Percentiles rank a stretch among this genome's conserved stretches.
Conservation (phyloP, 345 rosid species). For the Gynandropsis gynandra region DNA sequence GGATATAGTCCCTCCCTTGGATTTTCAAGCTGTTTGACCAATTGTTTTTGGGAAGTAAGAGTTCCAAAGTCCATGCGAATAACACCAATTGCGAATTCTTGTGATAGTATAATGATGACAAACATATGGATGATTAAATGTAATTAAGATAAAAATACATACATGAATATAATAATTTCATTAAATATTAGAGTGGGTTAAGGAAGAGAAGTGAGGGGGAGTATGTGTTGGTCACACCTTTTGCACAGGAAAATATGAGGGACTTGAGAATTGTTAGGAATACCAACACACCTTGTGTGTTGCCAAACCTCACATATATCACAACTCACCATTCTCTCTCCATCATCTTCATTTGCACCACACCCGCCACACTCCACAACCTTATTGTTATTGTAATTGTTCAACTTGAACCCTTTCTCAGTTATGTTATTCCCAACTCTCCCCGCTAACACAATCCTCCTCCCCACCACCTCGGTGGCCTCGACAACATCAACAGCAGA, state of each 20-base stretch:
- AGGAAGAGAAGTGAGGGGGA: constrained; percentile 48
- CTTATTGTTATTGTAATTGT: constrained; percentile 21
- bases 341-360: constrained; percentile 74
- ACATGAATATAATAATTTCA: too few relatives aligned
- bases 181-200: too few relatives aligned
- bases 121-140: too few relatives aligned
- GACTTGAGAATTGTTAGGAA: constrained; percentile 55
- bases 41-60: too few relatives aligned
- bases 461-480: constrained; percentile 38
- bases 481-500: constrained; percentile 33
- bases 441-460: constrained; percentile 44
- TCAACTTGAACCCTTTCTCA: constrained; percentile 22
- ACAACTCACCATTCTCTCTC: constrained; percentile 71
- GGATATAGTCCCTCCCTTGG: too few relatives aligned
- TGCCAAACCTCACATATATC: constrained; percentile 93
- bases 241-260: constrained; percentile 78
- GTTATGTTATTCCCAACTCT: constrained; percentile 21
- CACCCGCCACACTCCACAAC: constrained; percentile 54
- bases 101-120: too few relatives aligned
- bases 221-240: constrained; percentile 69
- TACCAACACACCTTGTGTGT: constrained; percentile 67
- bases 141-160: too few relatives aligned
- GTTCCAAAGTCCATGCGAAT: too few relatives aligned
- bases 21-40: too few relatives aligned
- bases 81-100: too few relatives aligned